A percentile compares a stretch with the other conserved stretches of the same genome.
These are phyloP conservation scores for Chloris gayana DNA, from an alignment of 176 grass and related monocot species.

Conservation along the genomic window DNA sequence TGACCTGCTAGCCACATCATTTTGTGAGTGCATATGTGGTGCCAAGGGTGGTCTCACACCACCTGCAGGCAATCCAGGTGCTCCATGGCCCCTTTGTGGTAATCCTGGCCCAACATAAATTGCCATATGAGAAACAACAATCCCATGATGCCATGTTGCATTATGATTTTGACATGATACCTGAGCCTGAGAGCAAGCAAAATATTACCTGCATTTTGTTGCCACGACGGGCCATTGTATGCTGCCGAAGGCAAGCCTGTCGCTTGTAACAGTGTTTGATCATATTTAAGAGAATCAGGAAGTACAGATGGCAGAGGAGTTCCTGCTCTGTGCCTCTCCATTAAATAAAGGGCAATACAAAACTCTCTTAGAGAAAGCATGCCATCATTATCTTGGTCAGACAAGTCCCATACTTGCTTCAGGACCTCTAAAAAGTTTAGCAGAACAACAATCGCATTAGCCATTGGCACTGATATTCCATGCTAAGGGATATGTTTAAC, in stretches of 20 bases:
- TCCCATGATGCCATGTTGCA: neutral
- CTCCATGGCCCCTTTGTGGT: slow-evolving; percentile 56
- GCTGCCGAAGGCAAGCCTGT: slow-evolving; percentile 84
- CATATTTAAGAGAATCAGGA: slow-evolving; percentile 81
- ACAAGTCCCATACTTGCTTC: slow-evolving; percentile 98
- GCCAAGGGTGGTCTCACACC: slow-evolving; percentile 71
- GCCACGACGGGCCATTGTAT: slow-evolving; percentile 74
- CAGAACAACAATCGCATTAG: slow-evolving; percentile 40
- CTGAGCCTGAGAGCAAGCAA: slow-evolving; percentile 20
- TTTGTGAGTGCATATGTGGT: slow-evolving; percentile 63
- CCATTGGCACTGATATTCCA: slow-evolving; percentile 14
- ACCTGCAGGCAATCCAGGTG: slow-evolving; percentile 47
- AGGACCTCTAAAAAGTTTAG: slow-evolving; percentile 68
- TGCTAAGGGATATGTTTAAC: neutral
- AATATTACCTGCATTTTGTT: slow-evolving; percentile 69
- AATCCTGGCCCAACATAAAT: slow-evolving; percentile 55
- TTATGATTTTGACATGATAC: slow-evolving; percentile 16
- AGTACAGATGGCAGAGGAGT: slow-evolving; percentile 67
- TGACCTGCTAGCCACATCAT: slow-evolving; percentile 48
- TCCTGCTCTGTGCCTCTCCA: slow-evolving; percentile 92
- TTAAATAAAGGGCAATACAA: slow-evolving; percentile 95
- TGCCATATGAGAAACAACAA: slow-evolving; percentile 34
- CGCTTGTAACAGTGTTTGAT: slow-evolving; percentile 74
- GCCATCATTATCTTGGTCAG: slow-evolving; percentile 98
- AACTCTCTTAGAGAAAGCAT: slow-evolving; percentile 99